Evolutionary conservation across 176 grass and related monocot species (phyloP).

Genomic region (Canna indica): DNA sequence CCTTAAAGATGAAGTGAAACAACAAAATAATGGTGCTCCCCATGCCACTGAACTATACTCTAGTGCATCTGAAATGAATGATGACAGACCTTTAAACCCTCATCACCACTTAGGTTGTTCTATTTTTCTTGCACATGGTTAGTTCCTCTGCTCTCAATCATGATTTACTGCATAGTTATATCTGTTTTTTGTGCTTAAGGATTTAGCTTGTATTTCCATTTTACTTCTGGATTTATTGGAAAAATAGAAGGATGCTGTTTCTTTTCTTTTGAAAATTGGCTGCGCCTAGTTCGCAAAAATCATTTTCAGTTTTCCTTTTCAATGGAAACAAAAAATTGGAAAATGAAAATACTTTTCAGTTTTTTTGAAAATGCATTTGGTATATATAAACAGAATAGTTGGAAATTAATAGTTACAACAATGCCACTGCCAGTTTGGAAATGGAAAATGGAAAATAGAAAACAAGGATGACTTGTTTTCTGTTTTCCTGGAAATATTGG

Average conservation of each 20-base stretch:
- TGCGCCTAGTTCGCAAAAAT: no score
- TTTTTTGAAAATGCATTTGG: no score
- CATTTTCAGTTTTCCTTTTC: no score
- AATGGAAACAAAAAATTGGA: no score
- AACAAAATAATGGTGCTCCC: conserved; percentile 20
- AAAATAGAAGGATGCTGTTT: not conserved
- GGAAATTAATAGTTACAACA: no score
- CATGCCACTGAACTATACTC: conserved; percentile 24
- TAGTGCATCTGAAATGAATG: conserved; percentile 28
- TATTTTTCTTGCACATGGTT: conserved; percentile 42
- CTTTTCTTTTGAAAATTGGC: not conserved
- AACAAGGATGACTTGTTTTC: no score
- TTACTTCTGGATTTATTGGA: not conserved
- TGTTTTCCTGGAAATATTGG: no score
- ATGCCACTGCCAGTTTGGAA: no score
- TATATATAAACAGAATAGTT: no score
- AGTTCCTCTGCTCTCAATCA: not conserved
- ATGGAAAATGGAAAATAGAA: no score
- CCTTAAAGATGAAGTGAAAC: conserved; percentile 15
- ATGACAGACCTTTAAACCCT: conserved; percentile 18
- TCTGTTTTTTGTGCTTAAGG: conserved; percentile 12
- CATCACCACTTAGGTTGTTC: conserved; percentile 28
- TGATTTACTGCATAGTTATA: conserved; percentile 9
- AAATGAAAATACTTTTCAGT: no score
- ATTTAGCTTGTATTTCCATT: not conserved